Conservation (phyloP, 345 rosid genomes). For the Camelina sativa region DNA sequence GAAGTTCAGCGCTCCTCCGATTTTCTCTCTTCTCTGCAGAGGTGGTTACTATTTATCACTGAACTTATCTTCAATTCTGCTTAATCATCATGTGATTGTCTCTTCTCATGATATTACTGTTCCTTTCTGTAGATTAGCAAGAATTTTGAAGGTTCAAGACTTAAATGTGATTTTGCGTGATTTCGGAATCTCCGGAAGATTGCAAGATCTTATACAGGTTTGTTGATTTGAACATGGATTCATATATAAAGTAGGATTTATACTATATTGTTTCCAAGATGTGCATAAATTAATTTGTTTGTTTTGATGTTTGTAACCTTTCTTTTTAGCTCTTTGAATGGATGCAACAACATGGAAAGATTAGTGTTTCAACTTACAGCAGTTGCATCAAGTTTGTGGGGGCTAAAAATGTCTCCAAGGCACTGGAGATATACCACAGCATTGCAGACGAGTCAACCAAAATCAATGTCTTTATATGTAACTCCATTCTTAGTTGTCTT, state of each 20-base stretch:
- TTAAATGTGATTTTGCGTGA: slow-evolving; percentile 72
- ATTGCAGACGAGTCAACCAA: slow-evolving; percentile 67
- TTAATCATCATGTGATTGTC: neutral
- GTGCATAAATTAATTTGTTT: neutral
- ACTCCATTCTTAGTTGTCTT: slow-evolving; percentile 79
- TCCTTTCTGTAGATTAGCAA: slow-evolving; percentile 50
- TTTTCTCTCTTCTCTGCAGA: slow-evolving; percentile 60
- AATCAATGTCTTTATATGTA: slow-evolving; percentile 76
- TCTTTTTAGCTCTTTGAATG: slow-evolving; percentile 78
- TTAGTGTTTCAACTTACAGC: slow-evolving; percentile 69
- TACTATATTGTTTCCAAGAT: neutral
- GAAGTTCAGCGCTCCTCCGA: slow-evolving; percentile 65
- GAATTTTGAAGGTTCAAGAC: slow-evolving; percentile 75
- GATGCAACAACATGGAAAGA: slow-evolving; percentile 80
- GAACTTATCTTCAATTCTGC: neutral
- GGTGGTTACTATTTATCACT: slow-evolving; percentile 41
- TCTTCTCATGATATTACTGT: neutral
- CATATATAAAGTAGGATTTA: neutral
- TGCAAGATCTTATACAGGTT: slow-evolving; percentile 78
- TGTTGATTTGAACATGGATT: slow-evolving; percentile 6
- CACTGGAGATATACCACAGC: slow-evolving; percentile 68
- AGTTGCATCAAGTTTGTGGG: slow-evolving; percentile 79
- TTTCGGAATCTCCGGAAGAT: slow-evolving; percentile 68
- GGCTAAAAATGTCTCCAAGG: slow-evolving; percentile 62
- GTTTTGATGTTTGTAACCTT: neutral